phyloP scores from a whole-genome alignment of 768 basidiomycete genomes.

The Hysterangium stoloniferum region DNA sequence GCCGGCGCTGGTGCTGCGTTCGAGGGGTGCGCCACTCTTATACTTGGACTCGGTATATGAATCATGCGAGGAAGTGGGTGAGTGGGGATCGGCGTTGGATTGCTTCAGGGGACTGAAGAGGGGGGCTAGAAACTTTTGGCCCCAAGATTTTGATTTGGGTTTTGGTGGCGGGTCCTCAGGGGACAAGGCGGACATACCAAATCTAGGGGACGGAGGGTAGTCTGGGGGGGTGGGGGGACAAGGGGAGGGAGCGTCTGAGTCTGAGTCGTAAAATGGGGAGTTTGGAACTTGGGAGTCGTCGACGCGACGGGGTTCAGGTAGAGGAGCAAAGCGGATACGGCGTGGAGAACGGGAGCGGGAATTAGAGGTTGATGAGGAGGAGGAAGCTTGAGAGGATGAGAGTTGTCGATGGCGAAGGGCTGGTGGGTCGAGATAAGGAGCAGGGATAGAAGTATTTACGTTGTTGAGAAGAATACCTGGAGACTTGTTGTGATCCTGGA shows the following conservation, averaged over 20 bases:
- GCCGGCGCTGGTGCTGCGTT: slow-evolving; percentile 15
- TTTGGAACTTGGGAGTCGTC: slow-evolving; percentile 19
- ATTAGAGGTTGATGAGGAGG: not conserved
- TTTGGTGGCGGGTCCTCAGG: slow-evolving; percentile 15
- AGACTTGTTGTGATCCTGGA: too few relatives aligned
- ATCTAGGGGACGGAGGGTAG: slow-evolving; percentile 18
- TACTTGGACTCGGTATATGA: not conserved
- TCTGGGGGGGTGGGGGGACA: slow-evolving; percentile 19
- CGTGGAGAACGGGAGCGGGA: not conserved
- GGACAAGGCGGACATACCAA: slow-evolving; percentile 17
- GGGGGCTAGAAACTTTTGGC: slow-evolving; percentile 4
- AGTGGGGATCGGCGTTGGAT: slow-evolving; percentile 14
- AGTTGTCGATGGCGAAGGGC: not conserved
- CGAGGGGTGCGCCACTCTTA: slow-evolving; percentile 17
- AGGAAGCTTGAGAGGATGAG: not conserved
- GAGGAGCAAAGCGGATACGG: slow-evolving; percentile 74
- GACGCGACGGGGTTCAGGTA: slow-evolving; percentile 66
- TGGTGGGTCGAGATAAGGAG: not conserved
- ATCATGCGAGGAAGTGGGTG: slow-evolving; percentile 13
- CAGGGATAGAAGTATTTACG: too few relatives aligned
- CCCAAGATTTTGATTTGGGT: slow-evolving; percentile 4
- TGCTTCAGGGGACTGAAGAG: slow-evolving; percentile 11
- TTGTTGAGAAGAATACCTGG: slow-evolving; percentile 6
- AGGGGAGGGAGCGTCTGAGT: slow-evolving; percentile 16
- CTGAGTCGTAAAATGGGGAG: slow-evolving; percentile 14